phyloP scores from a whole-genome alignment of 768 basidiomycete species.

The Cystofilobasidium bisporidii region DNA sequence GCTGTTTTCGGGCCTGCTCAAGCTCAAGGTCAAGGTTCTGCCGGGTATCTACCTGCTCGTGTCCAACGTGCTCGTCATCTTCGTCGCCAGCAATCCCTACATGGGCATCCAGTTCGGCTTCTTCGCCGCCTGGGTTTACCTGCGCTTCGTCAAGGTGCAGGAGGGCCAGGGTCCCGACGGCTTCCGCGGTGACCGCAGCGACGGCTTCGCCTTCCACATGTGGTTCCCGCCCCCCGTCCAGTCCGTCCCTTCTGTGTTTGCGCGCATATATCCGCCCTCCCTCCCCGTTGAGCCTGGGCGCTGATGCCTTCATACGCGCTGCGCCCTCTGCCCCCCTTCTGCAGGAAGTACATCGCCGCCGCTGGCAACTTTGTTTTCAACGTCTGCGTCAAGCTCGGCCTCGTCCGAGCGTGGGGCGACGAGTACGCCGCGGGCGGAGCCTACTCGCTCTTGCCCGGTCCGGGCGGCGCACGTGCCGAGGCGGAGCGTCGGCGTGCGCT shows the following conservation, averaged over 20 bases:
- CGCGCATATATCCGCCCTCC: background rate
- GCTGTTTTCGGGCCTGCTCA: slow-evolving; percentile 63
- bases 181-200: slow-evolving; percentile 81
- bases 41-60: slow-evolving; percentile 92
- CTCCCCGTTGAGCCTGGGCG: too few relatives aligned
- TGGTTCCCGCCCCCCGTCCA: slow-evolving; percentile 97
- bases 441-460: slow-evolving; percentile 56
- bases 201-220: slow-evolving; percentile 85
- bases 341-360: slow-evolving; percentile 60
- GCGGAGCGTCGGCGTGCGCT: slow-evolving; percentile 94
- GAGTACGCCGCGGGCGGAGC: slow-evolving; percentile 38
- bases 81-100: slow-evolving; percentile 37
- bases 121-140: slow-evolving; percentile 89
- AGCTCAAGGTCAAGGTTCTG: slow-evolving; percentile 83
- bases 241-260: slow-evolving; percentile 47
- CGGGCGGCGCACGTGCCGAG: slow-evolving; percentile 85
- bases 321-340: too few relatives aligned
- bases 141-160: slow-evolving; percentile 93
- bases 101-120: slow-evolving; percentile 88
- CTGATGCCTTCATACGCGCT: too few relatives aligned
- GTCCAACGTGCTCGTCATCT: slow-evolving; percentile 54
- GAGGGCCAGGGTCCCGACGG: slow-evolving; percentile 50
- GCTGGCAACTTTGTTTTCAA: slow-evolving; percentile 61
- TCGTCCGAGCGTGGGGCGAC: slow-evolving; percentile 56
- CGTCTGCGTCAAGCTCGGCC: slow-evolving; percentile 52